Percentiles rank a stretch among this genome's conserved stretches.
Conservation (phyloP, 2,329 filamentous ascomycete species). For the Cylindrodendrum hubeiense region DNA sequence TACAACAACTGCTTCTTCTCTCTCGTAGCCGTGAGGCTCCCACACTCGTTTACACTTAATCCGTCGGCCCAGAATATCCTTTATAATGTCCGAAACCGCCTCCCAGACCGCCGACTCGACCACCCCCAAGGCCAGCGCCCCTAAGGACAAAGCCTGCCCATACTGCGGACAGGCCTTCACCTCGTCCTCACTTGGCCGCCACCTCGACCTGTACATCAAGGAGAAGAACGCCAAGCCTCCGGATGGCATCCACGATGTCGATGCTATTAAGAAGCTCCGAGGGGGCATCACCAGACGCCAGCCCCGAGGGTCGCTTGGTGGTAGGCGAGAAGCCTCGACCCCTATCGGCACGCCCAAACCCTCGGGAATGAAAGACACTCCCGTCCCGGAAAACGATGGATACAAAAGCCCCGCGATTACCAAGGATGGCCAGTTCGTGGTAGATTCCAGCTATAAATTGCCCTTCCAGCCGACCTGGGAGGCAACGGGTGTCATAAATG, state of each 20-base stretch:
- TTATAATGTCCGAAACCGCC: slow-evolving; percentile 50
- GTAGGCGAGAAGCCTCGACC: slow-evolving; percentile 71
- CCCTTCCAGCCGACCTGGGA: slow-evolving; percentile 77
- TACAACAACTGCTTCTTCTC: slow-evolving; percentile 25
- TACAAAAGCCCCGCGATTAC: slow-evolving; percentile 54
- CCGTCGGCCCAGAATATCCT: slow-evolving; percentile 7
- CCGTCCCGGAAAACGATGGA: slow-evolving; percentile 54
- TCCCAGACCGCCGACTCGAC: slow-evolving; percentile 52
- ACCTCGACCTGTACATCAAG: slow-evolving; percentile 94
- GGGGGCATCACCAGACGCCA: slow-evolving; percentile 90
- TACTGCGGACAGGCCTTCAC: slow-evolving; percentile 93
- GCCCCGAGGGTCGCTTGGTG: slow-evolving; percentile 73
- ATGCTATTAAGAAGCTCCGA: slow-evolving; percentile 86
- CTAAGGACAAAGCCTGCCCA: slow-evolving; percentile 89
- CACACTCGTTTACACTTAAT: slow-evolving; percentile 31
- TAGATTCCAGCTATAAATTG: slow-evolving; percentile 61
- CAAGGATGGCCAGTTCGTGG: slow-evolving; percentile 57
- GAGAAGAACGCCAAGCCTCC: slow-evolving; percentile 90
- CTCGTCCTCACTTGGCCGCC: slow-evolving; percentile 91
- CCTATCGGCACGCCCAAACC: slow-evolving; percentile 64
- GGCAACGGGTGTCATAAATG: slow-evolving; percentile 82
- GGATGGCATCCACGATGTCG: slow-evolving; percentile 91
- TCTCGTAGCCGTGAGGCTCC: slow-evolving; percentile 31
- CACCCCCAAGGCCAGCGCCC: slow-evolving; percentile 58
- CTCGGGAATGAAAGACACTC: slow-evolving; percentile 52